Base-by-base conservation (phyloP, 164 flowering plant genomes). In the Macadamia integrifolia region DNA sequence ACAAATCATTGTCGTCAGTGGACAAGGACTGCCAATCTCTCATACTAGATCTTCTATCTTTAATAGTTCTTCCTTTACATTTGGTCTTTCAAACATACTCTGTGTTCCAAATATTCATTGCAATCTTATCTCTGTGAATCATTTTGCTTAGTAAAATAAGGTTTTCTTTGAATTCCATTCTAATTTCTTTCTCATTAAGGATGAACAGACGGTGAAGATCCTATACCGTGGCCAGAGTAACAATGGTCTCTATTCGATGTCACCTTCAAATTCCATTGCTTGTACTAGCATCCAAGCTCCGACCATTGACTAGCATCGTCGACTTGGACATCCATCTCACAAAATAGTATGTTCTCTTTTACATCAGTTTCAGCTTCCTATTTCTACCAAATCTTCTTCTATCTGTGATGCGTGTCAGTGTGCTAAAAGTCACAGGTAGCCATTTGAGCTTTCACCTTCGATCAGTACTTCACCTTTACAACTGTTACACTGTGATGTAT, bases 171-270 rank as follows among this genome's bases (percentile, higher is more conserved):
- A 66, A 65, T 66, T 65, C 52, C 60, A 59, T 44, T 64, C 9
- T 0, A 9, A 48, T 29, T 23, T 18, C 60, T 71, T 72, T 66
- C 1, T 66, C 42, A 70, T 72, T 40, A 72, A 72, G 70, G 70
- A 66, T 61, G 9, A 49, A 0, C 2, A 9, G 14, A 66, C 48
- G 56, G 28, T 12, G 70, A 59, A 4, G 18, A 17, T 13, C 12
- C 58, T 71, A 30, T 9, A 48, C 3, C 44, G 18, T 0, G 58
- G 65, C 7, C 65, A 1, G 8, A 60, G n/a, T 53, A 60, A 58
- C n/a, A n/a, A 50, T 18, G 43, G 49, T 35, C n/a, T 71, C 1
- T 66, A 67, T 67, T 48, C 67, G 30, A 56, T 62, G 57, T 28
- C 35, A 2, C 30, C 48, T 43, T 43, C 18, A 13, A 18, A 18